phyloP scores from a whole-genome alignment of 768 basidiomycete species.

The Dentipellis fragilis region DNA sequence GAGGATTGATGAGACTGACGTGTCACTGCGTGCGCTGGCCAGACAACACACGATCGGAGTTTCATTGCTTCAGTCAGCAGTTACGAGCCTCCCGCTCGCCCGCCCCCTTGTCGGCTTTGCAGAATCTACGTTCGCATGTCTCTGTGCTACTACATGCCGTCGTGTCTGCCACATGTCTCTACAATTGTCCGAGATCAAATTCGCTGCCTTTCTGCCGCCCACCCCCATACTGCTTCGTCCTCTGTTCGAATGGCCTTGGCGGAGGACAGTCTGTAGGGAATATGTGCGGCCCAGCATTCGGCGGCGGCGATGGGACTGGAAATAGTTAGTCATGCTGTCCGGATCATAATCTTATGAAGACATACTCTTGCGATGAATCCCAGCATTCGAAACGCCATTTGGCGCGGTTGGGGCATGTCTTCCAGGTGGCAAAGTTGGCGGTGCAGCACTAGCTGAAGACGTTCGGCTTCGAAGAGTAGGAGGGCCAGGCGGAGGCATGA shows the following conservation, averaged over 20 bases:
- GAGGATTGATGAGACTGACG: not conserved
- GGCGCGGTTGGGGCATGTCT: slow-evolving; percentile 10
- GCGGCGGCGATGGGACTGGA: slow-evolving; percentile 46
- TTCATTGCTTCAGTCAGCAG: not conserved
- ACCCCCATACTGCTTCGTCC: slow-evolving; percentile 47
- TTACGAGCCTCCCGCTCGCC: not conserved
- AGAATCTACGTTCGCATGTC: not conserved
- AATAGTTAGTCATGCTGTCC: not conserved
- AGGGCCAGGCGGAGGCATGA: slow-evolving; percentile 15
- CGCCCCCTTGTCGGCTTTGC: too few species aligned
- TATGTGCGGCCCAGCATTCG: slow-evolving; percentile 55
- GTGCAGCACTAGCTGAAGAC: not conserved
- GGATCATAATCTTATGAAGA: not conserved
- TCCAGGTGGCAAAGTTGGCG: slow-evolving; percentile 6
- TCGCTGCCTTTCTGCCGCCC: slow-evolving; percentile 62
- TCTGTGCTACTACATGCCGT: not conserved
- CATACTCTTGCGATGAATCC: slow-evolving; percentile 18
- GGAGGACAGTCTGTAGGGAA: slow-evolving; percentile 75
- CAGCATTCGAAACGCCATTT: slow-evolving; percentile 9
- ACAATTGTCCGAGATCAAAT: slow-evolving; percentile 44
- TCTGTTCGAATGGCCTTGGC: slow-evolving; percentile 51
- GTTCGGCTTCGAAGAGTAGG: slow-evolving; percentile 12
- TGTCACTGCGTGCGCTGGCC: not conserved
- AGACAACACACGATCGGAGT: not conserved
- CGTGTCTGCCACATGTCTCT: not conserved